A percentile compares a stretch with the other conserved stretches of the same genome.
These are phyloP conservation scores for Ophiostoma himal-ulmi DNA, from an alignment of 2,329 filamentous ascomycete species.

Conservation along the genomic window DNA sequence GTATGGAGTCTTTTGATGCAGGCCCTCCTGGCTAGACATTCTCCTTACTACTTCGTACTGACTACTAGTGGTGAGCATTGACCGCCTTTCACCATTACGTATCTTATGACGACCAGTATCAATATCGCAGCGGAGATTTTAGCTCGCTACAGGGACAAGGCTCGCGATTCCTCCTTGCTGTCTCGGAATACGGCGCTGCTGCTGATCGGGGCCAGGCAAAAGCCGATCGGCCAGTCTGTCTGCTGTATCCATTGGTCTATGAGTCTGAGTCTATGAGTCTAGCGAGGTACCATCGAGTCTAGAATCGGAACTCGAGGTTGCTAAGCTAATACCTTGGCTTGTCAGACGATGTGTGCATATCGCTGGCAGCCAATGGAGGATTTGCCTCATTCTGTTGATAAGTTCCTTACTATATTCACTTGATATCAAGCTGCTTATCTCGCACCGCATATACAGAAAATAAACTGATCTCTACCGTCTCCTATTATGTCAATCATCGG, in stretches of 20 bases:
- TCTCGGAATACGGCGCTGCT: neutral
- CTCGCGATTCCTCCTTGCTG: neutral
- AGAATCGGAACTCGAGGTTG: neutral
- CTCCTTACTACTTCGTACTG: neutral
- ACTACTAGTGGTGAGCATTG: neutral
- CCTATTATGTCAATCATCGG: too few relatives aligned
- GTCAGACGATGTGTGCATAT: neutral
- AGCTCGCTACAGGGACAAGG: neutral
- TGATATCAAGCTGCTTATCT: too few relatives aligned
- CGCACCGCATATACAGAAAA: too few relatives aligned
- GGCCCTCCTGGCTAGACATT: neutral
- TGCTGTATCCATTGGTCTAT: neutral
- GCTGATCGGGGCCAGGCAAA: neutral
- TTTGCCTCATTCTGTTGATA: too few relatives aligned
- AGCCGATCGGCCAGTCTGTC: neutral
- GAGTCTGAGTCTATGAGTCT: too few relatives aligned
- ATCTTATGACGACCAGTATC: neutral
- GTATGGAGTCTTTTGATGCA: neutral
- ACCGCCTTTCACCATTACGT: too few relatives aligned
- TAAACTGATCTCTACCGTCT: too few relatives aligned
- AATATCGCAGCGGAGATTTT: neutral
- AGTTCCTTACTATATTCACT: too few relatives aligned
- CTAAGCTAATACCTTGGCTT: neutral
- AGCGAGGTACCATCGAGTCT: neutral
- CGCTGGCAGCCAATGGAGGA: neutral